Percentiles rank a stretch among this genome's conserved stretches.
Evolutionary conservation across 2,329 filamentous ascomycete species (phyloP).

Genomic region (Neofusicoccum parvum): DNA sequence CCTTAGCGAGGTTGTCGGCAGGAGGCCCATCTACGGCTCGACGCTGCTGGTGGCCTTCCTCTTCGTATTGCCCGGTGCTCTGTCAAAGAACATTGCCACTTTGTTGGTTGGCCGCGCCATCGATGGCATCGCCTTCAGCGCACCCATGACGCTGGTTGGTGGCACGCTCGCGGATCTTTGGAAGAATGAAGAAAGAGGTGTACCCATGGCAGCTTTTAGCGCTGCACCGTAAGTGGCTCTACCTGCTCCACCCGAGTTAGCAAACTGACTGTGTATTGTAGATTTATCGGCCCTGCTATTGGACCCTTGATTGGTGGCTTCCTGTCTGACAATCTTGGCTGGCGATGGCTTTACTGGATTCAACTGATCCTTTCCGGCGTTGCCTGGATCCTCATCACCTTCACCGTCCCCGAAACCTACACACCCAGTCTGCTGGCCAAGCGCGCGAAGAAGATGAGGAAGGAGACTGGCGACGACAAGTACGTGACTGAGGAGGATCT

Average conservation of each 20-base stretch:
- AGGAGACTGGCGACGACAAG: constrained; percentile 65
- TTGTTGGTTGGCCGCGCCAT: constrained; percentile 76
- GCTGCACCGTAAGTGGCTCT: constrained; percentile 66
- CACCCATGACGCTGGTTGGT: constrained; percentile 83
- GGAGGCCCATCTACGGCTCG: constrained; percentile 69
- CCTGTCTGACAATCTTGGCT: constrained; percentile 68
- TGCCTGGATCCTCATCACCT: constrained; percentile 75
- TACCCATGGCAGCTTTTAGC: constrained; percentile 84
- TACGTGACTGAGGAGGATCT: constrained; percentile 82
- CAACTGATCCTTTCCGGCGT: constrained; percentile 74
- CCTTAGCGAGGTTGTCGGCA: constrained; percentile 72
- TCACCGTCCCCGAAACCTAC: constrained; percentile 91
- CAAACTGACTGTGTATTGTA: not conserved
- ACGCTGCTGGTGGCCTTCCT: constrained; percentile 72
- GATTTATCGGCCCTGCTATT: constrained; percentile 76
- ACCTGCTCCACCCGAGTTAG: not conserved
- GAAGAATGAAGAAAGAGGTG: constrained; percentile 79
- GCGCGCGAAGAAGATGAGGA: constrained; percentile 72
- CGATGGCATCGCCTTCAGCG: constrained; percentile 81
- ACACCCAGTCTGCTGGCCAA: constrained; percentile 73
- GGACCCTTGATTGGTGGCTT: constrained; percentile 71
- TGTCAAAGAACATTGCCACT: constrained; percentile 74
- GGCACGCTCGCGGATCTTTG: constrained; percentile 84
- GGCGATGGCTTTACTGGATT: constrained; percentile 88
- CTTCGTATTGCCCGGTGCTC: constrained; percentile 79